These are phyloP conservation scores for Globisporangium abappressorium DNA, from an alignment of 352 stramenopile genomes.

Conservation along the genomic window DNA sequence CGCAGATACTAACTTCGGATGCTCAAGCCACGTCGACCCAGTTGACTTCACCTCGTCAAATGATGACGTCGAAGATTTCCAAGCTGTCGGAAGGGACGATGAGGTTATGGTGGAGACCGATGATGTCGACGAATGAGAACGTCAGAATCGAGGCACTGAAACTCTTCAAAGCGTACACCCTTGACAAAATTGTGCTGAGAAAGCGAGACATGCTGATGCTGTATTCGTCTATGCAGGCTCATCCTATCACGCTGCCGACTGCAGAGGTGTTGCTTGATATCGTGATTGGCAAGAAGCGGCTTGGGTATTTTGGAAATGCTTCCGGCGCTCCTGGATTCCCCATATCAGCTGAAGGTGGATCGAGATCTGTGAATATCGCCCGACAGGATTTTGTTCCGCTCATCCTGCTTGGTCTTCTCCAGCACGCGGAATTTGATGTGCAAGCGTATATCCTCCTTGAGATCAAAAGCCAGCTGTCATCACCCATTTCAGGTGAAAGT, in stretches of 20 bases:
- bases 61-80: slow-evolving; percentile 33
- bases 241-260: slow-evolving; percentile 43
- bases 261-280: slow-evolving; percentile 61
- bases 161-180: slow-evolving; percentile 73
- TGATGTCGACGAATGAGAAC: slow-evolving; percentile 41
- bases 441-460: slow-evolving; percentile 55
- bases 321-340: neutral
- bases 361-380: slow-evolving; percentile 40
- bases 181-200: slow-evolving; percentile 57
- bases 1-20: slow-evolving; percentile 35
- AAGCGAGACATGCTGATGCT: slow-evolving; percentile 65
- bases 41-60: slow-evolving; percentile 18
- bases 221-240: slow-evolving; percentile 43
- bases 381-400: slow-evolving; percentile 54
- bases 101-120: slow-evolving; percentile 58
- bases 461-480: slow-evolving; percentile 47
- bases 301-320: slow-evolving; percentile 8
- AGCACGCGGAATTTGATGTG: slow-evolving; percentile 45
- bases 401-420: slow-evolving; percentile 49
- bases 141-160: slow-evolving; percentile 57
- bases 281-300: slow-evolving; percentile 50
- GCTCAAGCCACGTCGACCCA: slow-evolving; percentile 4
- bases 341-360: slow-evolving; percentile 7
- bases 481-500: slow-evolving; percentile 38
- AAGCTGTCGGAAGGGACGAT: slow-evolving; percentile 69